Evolutionary conservation across 192 early-diverging fungal genomes (phyloP), one percentile per base, ranked within the genome.

Genomic region (Podila epicladia): DNA sequence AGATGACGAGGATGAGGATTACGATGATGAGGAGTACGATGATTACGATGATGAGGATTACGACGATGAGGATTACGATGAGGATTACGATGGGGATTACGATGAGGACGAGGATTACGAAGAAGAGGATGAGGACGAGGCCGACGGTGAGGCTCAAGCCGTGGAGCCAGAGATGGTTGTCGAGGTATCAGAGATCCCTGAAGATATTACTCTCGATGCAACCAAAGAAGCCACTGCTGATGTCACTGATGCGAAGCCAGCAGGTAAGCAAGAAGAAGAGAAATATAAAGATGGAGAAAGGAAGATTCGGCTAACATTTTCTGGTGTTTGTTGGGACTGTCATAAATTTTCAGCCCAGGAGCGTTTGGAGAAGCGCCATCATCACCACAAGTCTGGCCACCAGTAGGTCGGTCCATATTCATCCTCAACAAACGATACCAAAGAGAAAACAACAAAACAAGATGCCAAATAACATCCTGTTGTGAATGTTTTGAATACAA

Each of bases 351-450:
- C 20, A 65, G 64, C 41, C 29, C 49, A 50, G 13, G 31, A 9
- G 5, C 59, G 60, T 11, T 5, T 55, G 17, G 17, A 5, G 24
- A 71, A 71, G 69, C 60, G 60, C 58, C 69, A 71, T 24, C 69
- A 71, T 45, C 69, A 71, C 48, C 69, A 71, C 49, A 3, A 24
- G 20, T 1, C n/a, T n/a, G n/a, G n/a, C n/a, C n/a, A n/a, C n/a
- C n/a, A 71, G 69, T 51, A 55, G 69, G 26, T 17, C 29, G n/a
- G 29, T 3, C 29, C 57, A 69, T 24, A 32, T 15, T 15, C 53
- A 20, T 4, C 53, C 8, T 24, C 20, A 55, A 26, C 53, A 55
- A n/a, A 12, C 24, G 24, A 22, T n/a, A 17, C 17, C 24, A 2
- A 37, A 11, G 11, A 37, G 11, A 37, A 37, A 4, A 37, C 29